These are phyloP conservation scores for Pinus tabuliformis DNA, from an alignment of 75 land plant genomes.

Conservation along the genomic window DNA sequence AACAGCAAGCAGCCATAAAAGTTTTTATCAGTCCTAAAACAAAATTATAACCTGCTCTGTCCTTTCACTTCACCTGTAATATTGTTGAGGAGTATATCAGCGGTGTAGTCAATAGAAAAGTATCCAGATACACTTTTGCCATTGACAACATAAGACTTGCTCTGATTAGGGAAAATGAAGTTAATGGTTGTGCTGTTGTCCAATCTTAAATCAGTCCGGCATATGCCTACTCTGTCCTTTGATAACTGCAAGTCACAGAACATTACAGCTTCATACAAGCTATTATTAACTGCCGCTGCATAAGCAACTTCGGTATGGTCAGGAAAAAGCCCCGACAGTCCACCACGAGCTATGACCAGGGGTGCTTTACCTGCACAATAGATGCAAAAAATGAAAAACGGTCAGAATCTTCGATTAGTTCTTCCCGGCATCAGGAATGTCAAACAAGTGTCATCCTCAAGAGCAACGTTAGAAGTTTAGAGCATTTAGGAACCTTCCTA, in stretches of 20 bases:
- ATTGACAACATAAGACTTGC: conserved; percentile 37
- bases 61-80: conserved; percentile 25
- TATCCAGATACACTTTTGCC: conserved; percentile 41
- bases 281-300: conserved; percentile 17
- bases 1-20: not conserved
- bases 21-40: no score
- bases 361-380: conserved; percentile 57
- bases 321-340: conserved; percentile 77
- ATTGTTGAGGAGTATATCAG: conserved; percentile 18
- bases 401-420: no score
- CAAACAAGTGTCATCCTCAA: no score
- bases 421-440: no score
- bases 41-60: not conserved
- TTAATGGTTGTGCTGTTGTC: conserved; percentile 39
- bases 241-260: conserved; percentile 69
- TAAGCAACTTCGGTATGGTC: conserved; percentile 55
- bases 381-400: not conserved
- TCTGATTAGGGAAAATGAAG: conserved; percentile 13
- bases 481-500: no score
- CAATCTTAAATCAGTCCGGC: conserved; percentile 43
- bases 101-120: conserved; percentile 51
- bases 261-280: conserved; percentile 19
- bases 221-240: conserved; percentile 46
- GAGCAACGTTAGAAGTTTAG: no score
- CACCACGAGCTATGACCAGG: conserved; percentile 73